A percentile compares a stretch with the other conserved stretches of the same genome.
Conservation (phyloP, 2,329 filamentous ascomycete genomes). For the Fusarium buharicum region DNA sequence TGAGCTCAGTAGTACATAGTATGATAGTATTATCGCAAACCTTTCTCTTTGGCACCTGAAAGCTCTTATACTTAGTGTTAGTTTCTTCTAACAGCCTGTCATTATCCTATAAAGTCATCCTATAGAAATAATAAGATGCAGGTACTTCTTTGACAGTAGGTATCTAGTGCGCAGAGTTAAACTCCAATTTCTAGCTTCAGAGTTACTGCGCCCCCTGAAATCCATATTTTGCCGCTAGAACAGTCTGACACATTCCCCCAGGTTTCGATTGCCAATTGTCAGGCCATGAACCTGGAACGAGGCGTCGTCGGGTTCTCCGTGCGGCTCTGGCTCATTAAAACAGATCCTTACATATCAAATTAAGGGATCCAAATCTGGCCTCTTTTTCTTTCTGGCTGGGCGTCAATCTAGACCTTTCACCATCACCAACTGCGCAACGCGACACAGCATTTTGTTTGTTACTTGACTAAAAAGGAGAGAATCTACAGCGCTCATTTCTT, state of each 20-base stretch:
- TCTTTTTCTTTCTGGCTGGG: slow-evolving; percentile 6
- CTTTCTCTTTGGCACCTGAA: too few species aligned
- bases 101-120: too few species aligned
- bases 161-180: too few species aligned
- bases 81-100: too few species aligned
- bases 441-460: slow-evolving; percentile 5
- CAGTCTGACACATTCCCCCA: slow-evolving; percentile 38
- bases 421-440: slow-evolving; percentile 12
- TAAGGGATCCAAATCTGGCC: slow-evolving; percentile 41
- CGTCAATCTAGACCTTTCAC: slow-evolving; percentile 16
- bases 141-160: too few species aligned
- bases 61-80: too few species aligned
- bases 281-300: slow-evolving; percentile 40
- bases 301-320: slow-evolving; percentile 25
- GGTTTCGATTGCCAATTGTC: slow-evolving; percentile 39
- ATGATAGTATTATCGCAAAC: too few species aligned
- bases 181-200: not conserved
- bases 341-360: slow-evolving; percentile 28
- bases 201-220: slow-evolving; percentile 15
- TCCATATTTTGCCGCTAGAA: slow-evolving; percentile 31
- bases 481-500: slow-evolving; percentile 21
- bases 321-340: slow-evolving; percentile 39
- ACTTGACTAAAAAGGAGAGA: slow-evolving; percentile 6
- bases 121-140: too few species aligned
- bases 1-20: not conserved